Evolutionary conservation across 75 land plant species (phyloP).

Genomic region (Picea sitchensis): DNA sequence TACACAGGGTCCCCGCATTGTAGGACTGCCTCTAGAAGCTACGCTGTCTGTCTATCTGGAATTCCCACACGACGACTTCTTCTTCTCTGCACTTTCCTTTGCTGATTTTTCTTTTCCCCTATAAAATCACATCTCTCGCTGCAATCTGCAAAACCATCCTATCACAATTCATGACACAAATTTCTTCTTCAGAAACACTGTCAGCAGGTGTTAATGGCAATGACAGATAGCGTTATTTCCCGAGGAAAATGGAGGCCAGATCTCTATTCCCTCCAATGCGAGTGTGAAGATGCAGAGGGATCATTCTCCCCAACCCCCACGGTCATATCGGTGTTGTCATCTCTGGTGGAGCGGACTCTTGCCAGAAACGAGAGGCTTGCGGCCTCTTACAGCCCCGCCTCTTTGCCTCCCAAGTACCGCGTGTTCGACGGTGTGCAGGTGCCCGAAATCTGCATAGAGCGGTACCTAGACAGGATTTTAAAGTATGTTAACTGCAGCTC

Average conservation of each 20-base stretch:
- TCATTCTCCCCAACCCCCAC: neutral
- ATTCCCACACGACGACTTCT: too few relatives aligned
- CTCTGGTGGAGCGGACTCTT: neutral
- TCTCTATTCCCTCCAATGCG: neutral
- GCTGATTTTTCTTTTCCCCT: too few relatives aligned
- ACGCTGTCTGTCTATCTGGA: too few relatives aligned
- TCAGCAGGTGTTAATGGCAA: too few relatives aligned
- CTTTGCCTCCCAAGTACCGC: neutral
- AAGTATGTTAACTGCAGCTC: conserved; percentile 51
- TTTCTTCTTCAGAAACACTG: too few relatives aligned
- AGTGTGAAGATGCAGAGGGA: neutral
- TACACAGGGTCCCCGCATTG: too few relatives aligned
- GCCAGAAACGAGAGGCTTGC: neutral
- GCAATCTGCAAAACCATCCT: too few relatives aligned
- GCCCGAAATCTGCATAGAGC: conserved; percentile 53
- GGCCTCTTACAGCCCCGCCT: neutral
- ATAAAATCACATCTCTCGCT: too few relatives aligned
- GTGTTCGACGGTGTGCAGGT: conserved; percentile 38
- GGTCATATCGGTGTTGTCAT: conserved; percentile 4
- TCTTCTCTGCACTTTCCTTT: too few relatives aligned
- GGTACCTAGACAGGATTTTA: conserved; percentile 66
- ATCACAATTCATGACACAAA: too few relatives aligned
- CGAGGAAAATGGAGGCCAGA: neutral
- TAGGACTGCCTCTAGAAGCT: too few relatives aligned
- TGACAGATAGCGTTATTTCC: neutral